phyloP scores from a whole-genome alignment of 306 rosid species.

The Lablab purpureus region DNA sequence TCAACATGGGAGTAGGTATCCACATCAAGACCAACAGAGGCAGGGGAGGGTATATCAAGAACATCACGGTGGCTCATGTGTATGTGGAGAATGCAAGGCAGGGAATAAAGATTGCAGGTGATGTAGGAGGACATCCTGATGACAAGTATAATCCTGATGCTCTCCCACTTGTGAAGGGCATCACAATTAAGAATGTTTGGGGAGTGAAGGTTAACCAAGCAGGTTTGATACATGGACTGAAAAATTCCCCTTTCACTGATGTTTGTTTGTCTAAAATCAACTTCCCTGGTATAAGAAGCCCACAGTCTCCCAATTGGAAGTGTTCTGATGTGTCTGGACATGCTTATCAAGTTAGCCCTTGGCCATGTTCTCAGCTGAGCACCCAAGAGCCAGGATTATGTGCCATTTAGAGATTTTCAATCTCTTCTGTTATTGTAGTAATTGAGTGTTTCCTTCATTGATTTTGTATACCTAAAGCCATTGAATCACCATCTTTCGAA shows the following conservation, averaged over 20 bases:
- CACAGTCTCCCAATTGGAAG: slow-evolving; percentile 70
- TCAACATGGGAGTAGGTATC: slow-evolving; percentile 83
- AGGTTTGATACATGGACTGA: slow-evolving; percentile 76
- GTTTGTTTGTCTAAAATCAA: slow-evolving; percentile 80
- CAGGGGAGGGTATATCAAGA: slow-evolving; percentile 79
- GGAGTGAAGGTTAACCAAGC: slow-evolving; percentile 79
- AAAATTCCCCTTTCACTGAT: slow-evolving; percentile 74
- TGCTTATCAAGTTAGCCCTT: slow-evolving; percentile 75
- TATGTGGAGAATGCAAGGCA: slow-evolving; percentile 69
- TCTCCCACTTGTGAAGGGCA: slow-evolving; percentile 78
- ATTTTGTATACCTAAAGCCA: slow-evolving; percentile 1
- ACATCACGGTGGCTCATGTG: slow-evolving; percentile 68
- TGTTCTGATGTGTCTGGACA: slow-evolving; percentile 83
- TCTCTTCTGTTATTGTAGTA: neutral
- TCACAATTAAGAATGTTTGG: slow-evolving; percentile 75
- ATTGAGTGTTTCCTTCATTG: slow-evolving; percentile 27
- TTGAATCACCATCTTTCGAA: neutral
- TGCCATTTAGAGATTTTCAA: slow-evolving; percentile 45
- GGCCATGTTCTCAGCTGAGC: slow-evolving; percentile 71
- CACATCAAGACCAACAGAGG: slow-evolving; percentile 87
- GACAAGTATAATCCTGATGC: slow-evolving; percentile 72
- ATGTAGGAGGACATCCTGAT: slow-evolving; percentile 90
- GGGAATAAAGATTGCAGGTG: slow-evolving; percentile 86
- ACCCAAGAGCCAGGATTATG: slow-evolving; percentile 53
- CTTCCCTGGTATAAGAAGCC: slow-evolving; percentile 53